phyloP scores from a whole-genome alignment of 1,284 basidiomycete genomes.

The Boletus calvinii region DNA sequence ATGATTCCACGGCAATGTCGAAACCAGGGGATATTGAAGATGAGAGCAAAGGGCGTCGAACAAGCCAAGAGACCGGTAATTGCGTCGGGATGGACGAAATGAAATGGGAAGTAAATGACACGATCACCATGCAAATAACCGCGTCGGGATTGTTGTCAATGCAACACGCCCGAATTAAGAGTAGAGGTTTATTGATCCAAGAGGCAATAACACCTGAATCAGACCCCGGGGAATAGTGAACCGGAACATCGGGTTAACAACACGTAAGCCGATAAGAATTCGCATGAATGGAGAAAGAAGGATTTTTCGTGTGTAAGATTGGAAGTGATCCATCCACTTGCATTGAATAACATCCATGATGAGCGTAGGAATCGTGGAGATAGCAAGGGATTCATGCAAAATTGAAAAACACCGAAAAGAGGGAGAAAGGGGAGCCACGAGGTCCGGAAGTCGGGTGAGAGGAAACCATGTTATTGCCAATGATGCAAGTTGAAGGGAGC shows the following conservation, averaged over 20 bases:
- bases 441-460: background rate
- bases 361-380: conserved; percentile 21
- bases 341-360: conserved; percentile 18
- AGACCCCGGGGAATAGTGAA: conserved; percentile 7
- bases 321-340: background rate
- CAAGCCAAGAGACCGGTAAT: background rate
- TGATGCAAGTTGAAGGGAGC: background rate
- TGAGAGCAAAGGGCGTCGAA: background rate
- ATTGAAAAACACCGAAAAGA: conserved; percentile 8
- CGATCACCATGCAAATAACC: background rate
- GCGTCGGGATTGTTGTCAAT: conserved; percentile 1
- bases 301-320: background rate
- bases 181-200: conserved; percentile 4
- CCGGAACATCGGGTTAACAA: background rate
- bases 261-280: background rate
- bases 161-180: conserved; percentile 2
- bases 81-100: background rate
- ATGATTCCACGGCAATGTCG: no score
- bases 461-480: conserved; percentile 6
- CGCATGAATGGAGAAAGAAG: conserved; percentile 21
- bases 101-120: background rate
- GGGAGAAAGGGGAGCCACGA: background rate
- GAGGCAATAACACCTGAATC: conserved; percentile 1
- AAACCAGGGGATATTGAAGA: background rate
- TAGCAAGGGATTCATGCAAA: conserved; percentile 12